A percentile compares a stretch with the other conserved stretches of the same genome.
Evolutionary conservation across 148 eudicot genomes (phyloP).

Genomic region (Vaccinium vitisidaea): DNA sequence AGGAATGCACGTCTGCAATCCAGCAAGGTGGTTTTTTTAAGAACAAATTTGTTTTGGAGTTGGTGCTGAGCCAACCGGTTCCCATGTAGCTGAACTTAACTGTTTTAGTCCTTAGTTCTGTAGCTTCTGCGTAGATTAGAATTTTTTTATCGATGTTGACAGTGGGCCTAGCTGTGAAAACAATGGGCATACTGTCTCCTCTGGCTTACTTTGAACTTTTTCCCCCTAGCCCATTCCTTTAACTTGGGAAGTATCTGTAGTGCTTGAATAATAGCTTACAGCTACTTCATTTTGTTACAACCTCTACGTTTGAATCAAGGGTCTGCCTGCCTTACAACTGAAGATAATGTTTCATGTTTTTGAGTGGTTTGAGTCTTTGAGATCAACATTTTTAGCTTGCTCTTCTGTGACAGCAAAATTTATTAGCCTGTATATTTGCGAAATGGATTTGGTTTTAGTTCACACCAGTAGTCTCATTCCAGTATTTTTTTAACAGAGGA

Average conservation of each 20-base stretch:
- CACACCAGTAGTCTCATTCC: constrained; percentile 4
- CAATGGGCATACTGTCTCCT: not conserved
- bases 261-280: not conserved
- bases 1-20: constrained; percentile 18
- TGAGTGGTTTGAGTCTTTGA: not conserved
- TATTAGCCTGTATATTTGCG: not conserved
- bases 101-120: not conserved
- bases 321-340: not conserved
- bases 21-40: constrained; percentile 47
- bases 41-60: not conserved
- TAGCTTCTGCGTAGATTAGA: not conserved
- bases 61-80: not conserved
- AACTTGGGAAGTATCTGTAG: not conserved
- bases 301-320: not conserved
- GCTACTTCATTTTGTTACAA: constrained; percentile 2
- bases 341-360: not conserved
- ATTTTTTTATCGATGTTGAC: not conserved
- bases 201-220: not conserved
- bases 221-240: not conserved
- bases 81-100: not conserved
- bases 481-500: constrained; percentile 35
- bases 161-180: constrained; percentile 7
- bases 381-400: constrained; percentile 7
- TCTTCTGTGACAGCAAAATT: not conserved
- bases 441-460: constrained; percentile 2